Percentiles rank a stretch among this genome's conserved stretches.
These are phyloP conservation scores for Nakazawaea molendinolei DNA, from an alignment of 805 yeast species.

Conservation along the genomic window DNA sequence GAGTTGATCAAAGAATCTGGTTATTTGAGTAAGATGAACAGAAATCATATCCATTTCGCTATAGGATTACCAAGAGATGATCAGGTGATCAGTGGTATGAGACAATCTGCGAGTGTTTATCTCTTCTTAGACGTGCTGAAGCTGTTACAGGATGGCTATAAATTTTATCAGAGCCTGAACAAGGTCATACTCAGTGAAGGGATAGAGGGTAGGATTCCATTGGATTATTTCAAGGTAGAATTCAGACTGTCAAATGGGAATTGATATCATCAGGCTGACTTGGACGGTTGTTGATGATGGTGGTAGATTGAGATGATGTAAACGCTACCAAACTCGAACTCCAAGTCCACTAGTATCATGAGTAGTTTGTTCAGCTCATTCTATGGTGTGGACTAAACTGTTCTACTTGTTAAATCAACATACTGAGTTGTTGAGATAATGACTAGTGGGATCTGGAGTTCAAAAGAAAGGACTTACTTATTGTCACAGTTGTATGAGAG, in stretches of 20 bases:
- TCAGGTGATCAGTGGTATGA: constrained; percentile 65
- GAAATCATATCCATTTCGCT: constrained; percentile 88
- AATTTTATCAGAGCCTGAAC: constrained; percentile 62
- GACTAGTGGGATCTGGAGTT: too few species aligned
- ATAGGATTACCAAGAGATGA: constrained; percentile 39
- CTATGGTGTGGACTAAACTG: too few species aligned
- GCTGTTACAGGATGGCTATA: constrained; percentile 33
- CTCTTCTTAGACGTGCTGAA: constrained; percentile 55
- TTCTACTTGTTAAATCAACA: too few species aligned
- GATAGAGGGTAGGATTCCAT: constrained; percentile 44
- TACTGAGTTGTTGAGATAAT: too few species aligned
- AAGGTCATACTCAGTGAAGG: constrained; percentile 71
- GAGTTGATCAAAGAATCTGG: constrained; percentile 39
- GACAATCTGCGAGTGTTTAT: constrained; percentile 48
- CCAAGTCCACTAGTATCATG: too few species aligned
- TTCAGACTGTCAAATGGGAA: constrained; percentile 11
- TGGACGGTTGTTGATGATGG: too few species aligned
- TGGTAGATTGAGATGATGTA: too few species aligned
- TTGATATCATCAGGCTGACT: too few species aligned
- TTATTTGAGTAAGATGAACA: constrained; percentile 59
- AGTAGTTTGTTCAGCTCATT: too few species aligned
- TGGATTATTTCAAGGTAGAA: constrained; percentile 30
- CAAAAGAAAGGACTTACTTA: too few species aligned
- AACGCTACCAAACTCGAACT: too few species aligned
- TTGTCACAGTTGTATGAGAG: too few species aligned